Percentiles rank a stretch among this genome's conserved stretches.
These are phyloP conservation scores for Pulicaria dysenterica DNA, from an alignment of 129 eudicot genomes.

Conservation along the genomic window DNA sequence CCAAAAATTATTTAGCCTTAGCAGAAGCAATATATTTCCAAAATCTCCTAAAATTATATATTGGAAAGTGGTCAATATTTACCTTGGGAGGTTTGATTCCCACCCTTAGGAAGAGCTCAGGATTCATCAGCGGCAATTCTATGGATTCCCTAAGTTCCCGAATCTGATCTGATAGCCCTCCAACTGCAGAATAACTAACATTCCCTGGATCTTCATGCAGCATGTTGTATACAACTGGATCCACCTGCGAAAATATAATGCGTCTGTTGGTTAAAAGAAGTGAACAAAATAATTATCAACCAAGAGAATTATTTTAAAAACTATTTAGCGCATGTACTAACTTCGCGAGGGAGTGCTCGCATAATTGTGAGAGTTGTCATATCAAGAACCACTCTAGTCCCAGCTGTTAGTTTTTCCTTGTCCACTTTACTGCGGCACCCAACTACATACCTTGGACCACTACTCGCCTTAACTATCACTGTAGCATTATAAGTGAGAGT, in stretches of 20 bases:
- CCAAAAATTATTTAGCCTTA: slow-evolving; percentile 3
- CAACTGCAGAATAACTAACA: slow-evolving; percentile 94
- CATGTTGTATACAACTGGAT: slow-evolving; percentile 98
- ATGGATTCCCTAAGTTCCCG: slow-evolving; percentile 98
- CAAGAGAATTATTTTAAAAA: background rate
- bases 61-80: slow-evolving; percentile 14
- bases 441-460: slow-evolving; percentile 98
- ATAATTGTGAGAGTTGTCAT: slow-evolving; percentile 97
- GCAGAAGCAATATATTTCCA: background rate
- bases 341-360: slow-evolving; percentile 97
- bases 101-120: slow-evolving; percentile 93
- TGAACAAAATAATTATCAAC: background rate
- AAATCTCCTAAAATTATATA: background rate
- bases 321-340: slow-evolving; percentile 24
- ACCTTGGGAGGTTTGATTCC: slow-evolving; percentile 99
- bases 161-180: slow-evolving; percentile 96
- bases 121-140: slow-evolving; percentile 96
- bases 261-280: slow-evolving; percentile 11
- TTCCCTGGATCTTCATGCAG: slow-evolving; percentile 99
- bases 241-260: slow-evolving; percentile 53
- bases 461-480: slow-evolving; percentile 98
- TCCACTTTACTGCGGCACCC: slow-evolving; percentile 98
- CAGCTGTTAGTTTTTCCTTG: slow-evolving; percentile 89
- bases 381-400: slow-evolving; percentile 96
- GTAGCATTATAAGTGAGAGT: slow-evolving; percentile 23